Conservation (phyloP, 2,329 filamentous ascomycete genomes). For the Colletotrichum sojae region DNA sequence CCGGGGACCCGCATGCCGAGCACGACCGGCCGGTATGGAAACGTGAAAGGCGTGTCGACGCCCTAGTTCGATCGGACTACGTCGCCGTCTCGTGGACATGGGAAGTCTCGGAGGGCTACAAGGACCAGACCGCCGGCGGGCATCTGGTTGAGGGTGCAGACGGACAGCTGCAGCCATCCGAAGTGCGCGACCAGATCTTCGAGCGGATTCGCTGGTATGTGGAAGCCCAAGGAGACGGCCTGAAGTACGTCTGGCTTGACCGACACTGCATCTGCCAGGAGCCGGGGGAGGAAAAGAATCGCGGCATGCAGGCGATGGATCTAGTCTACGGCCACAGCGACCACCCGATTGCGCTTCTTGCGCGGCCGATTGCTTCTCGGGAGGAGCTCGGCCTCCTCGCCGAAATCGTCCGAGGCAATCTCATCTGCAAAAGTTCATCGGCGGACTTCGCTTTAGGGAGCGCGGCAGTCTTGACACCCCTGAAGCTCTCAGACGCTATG, state of each 20-base stretch:
- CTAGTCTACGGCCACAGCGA: constrained; percentile 7
- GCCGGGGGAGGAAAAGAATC: neutral
- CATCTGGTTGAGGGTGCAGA: neutral
- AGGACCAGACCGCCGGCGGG: neutral
- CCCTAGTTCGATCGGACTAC: neutral
- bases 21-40: neutral
- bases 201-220: neutral
- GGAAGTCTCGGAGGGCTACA: neutral
- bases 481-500: neutral
- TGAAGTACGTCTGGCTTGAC: constrained; percentile 5
- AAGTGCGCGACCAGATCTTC: neutral
- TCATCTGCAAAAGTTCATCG: neutral
- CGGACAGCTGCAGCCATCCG: neutral
- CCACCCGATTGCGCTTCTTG: constrained; percentile 9
- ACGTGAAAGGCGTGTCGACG: neutral
- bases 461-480: neutral
- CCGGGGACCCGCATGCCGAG: neutral
- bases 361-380: neutral
- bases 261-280: constrained; percentile 13
- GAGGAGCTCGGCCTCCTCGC: constrained; percentile 11
- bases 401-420: neutral
- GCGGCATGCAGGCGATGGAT: constrained; percentile 16
- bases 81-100: constrained; percentile 1
- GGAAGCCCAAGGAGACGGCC: neutral
- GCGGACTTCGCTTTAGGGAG: neutral